phyloP scores from a whole-genome alignment of 106 monocot genomes.

The Allium cepa region DNA sequence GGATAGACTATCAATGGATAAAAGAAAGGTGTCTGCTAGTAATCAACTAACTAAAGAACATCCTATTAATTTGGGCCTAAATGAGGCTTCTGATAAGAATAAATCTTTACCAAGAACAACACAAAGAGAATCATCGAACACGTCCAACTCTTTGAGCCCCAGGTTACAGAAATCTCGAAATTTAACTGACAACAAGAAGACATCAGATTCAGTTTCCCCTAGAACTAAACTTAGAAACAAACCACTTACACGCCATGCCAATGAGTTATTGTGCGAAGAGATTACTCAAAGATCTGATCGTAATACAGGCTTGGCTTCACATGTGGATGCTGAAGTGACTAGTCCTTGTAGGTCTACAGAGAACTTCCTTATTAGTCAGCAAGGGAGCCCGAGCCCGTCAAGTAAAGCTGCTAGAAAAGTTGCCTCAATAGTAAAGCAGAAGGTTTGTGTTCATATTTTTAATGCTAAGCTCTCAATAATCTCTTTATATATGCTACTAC shows the following conservation, averaged over 20 bases:
- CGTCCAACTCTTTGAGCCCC: conserved; percentile 38
- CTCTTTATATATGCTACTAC: no score
- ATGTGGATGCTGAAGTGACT: conserved; percentile 28
- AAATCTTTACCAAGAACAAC: conserved; percentile 4
- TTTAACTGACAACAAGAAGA: conserved; percentile 16
- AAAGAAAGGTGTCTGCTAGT: conserved; percentile 16
- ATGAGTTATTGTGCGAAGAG: conserved; percentile 16
- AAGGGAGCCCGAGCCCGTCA: conserved; percentile 10
- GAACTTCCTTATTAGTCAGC: conserved; percentile 10
- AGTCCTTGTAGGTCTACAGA: conserved; percentile 14
- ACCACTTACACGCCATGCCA: conserved; percentile 12
- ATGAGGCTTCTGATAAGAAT: conserved; percentile 13
- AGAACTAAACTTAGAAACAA: conserved; percentile 29
- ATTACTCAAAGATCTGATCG: conserved; percentile 26
- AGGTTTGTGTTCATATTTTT: conserved; percentile 18
- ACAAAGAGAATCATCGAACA: conserved; percentile 20
- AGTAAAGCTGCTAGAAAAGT: conserved; percentile 5
- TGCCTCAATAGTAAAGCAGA: conserved; percentile 11
- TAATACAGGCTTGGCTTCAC: conserved; percentile 18
- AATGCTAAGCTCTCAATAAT: no score
- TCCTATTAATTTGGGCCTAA: conserved; percentile 16
- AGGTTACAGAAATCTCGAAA: conserved; percentile 21
- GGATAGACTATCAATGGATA: conserved; percentile 19
- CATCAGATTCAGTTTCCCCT: conserved; percentile 40
- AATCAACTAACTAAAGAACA: conserved; percentile 20